Evolutionary conservation across 768 basidiomycete species (phyloP).

Genomic region (Termitomyces sp.): DNA sequence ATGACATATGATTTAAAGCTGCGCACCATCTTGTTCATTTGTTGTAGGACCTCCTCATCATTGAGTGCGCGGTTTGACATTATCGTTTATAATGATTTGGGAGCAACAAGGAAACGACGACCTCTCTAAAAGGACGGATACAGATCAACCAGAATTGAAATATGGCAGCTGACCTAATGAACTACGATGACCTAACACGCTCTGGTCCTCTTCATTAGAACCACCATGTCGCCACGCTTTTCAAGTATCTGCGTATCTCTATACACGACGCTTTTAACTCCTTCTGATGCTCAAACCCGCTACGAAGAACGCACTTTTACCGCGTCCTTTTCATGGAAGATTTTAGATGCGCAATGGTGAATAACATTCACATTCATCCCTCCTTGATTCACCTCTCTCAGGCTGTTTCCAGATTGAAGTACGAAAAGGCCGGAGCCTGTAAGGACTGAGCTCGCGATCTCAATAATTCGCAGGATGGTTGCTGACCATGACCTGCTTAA

Average conservation of each 20-base stretch:
- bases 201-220: not conserved
- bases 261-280: not conserved
- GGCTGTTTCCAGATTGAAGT: not conserved
- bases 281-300: not conserved
- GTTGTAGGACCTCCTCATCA: slow-evolving; percentile 91
- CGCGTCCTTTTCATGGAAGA: not conserved
- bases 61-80: slow-evolving; percentile 81
- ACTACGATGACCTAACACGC: too few relatives aligned
- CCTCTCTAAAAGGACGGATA: not conserved
- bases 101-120: not conserved
- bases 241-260: not conserved
- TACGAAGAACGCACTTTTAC: not conserved
- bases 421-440: not conserved
- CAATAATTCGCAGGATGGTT: not conserved
- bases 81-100: slow-evolving; percentile 7
- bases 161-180: slow-evolving; percentile 2
- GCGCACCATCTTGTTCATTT: slow-evolving; percentile 98
- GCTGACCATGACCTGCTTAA: not conserved
- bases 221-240: not conserved
- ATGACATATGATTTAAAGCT: slow-evolving; percentile 6
- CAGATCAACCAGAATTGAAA: not conserved
- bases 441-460: not conserved
- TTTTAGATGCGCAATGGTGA: not conserved
- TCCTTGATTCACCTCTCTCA: not conserved
- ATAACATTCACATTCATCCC: not conserved